Base-by-base conservation (phyloP, 495 filamentous ascomycete genomes). In the Sabuloglossum arenarium region DNA sequence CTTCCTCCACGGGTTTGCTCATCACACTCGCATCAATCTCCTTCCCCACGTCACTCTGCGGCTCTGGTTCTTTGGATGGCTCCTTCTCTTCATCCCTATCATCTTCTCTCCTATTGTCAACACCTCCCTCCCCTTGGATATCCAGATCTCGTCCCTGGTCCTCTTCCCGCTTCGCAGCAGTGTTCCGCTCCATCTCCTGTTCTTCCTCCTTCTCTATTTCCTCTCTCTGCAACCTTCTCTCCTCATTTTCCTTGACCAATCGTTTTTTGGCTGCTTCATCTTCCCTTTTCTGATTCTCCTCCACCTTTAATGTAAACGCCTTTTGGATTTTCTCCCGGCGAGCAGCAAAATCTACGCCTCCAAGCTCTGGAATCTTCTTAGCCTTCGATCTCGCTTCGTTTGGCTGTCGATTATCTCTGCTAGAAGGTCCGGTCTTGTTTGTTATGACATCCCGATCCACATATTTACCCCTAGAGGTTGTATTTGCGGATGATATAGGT, bases 341-440 rank as follows among this genome's bases (percentile, higher is more conserved):
- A 47, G 81, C 82, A 34, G 78, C 85, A 62, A 88, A 89, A 65
- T 93, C 84, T 29, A 88, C 82, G 56, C 78, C 77, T 0, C 80
- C 81, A 53, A 87, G 60, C 62, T 79, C 76, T 23, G 75, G 75
- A 27, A 75, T 64, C 29, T 57, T 62, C 61, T 68, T 71, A 24
- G 70, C 66, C 27, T 69, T 68, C 14, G 55, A 24, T 32, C 14
- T 57, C 21, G 37, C 9, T 0, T 34, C 39, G 21, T 28, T 45
- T 14, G 31, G 31, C 30, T 3, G 53, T 34, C 53, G 53, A n/a
- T 25, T 45, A 24, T 55, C 53, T 29, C 25, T 24, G 16, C 52
- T 42, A 23, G 45, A 24, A 47, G 19, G 45, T 16, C 51, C 51
- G 10, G 6, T 23, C 30, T 54, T 54, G 30, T 49, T 70, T 61